phyloP scores from a whole-genome alignment of 129 eudicot species.

The Flaveria bidentis region DNA sequence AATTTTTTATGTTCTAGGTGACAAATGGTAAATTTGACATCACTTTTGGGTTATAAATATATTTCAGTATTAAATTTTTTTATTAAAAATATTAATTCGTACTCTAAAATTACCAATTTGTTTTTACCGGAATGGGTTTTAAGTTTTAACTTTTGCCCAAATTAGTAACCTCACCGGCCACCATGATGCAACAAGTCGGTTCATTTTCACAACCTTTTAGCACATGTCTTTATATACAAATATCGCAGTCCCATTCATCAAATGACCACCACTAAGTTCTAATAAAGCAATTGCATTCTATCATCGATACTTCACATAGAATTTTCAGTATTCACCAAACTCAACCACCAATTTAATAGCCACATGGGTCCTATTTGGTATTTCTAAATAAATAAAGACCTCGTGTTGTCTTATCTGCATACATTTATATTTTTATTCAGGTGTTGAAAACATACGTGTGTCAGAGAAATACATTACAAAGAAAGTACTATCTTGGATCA shows the following conservation, averaged over 20 bases:
- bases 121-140: too few species aligned
- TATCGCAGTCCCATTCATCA: neutral
- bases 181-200: neutral
- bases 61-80: too few species aligned
- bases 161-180: neutral
- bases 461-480: neutral
- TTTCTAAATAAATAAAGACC: neutral
- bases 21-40: too few species aligned
- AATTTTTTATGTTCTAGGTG: too few species aligned
- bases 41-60: too few species aligned
- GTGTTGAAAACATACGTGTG: neutral
- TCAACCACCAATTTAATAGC: constrained; percentile 1
- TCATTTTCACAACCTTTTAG: neutral
- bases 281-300: neutral
- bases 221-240: neutral
- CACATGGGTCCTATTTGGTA: neutral
- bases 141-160: neutral
- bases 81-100: too few species aligned
- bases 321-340: neutral
- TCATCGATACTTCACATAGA: neutral
- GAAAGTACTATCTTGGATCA: neutral
- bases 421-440: neutral
- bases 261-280: constrained; percentile 8
- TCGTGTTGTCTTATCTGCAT: neutral
- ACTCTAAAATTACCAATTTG: too few species aligned